These are phyloP conservation scores for Fusarium redolens DNA, from an alignment of 2,329 filamentous ascomycete species.

Conservation along the genomic window DNA sequence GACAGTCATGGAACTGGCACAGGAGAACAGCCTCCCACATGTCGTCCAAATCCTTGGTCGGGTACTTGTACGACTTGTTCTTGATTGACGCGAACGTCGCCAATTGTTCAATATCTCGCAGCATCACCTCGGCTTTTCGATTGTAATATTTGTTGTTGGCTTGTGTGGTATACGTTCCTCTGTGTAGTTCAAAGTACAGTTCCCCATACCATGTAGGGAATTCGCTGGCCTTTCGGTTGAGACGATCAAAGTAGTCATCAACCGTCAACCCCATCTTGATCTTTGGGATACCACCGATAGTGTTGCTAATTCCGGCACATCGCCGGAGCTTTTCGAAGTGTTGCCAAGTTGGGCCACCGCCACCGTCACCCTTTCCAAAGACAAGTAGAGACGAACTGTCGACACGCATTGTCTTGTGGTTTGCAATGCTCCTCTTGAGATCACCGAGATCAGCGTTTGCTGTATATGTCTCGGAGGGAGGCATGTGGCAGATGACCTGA, in stretches of 20 bases:
- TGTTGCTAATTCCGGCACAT: constrained; percentile 91
- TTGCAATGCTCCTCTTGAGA: constrained; percentile 85
- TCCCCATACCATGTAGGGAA: constrained; percentile 98
- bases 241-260: constrained; percentile 90
- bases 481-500: constrained; percentile 98
- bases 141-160: constrained; percentile 98
- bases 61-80: constrained; percentile 82
- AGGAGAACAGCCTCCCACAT: constrained; percentile 96
- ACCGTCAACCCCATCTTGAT: constrained; percentile 90
- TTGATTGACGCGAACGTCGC: constrained; percentile 86
- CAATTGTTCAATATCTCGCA: constrained; percentile 88
- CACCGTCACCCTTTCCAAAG: constrained; percentile 96
- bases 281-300: constrained; percentile 80
- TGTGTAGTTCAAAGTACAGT: constrained; percentile 96
- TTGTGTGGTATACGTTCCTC: constrained; percentile 96
- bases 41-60: constrained; percentile 90
- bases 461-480: constrained; percentile 94
- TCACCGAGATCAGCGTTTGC: constrained; percentile 95
- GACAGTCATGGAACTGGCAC: constrained; percentile 97
- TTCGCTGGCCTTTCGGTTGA: constrained; percentile 82
- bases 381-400: constrained; percentile 91
- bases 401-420: constrained; percentile 96
- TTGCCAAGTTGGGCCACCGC: constrained; percentile 92
- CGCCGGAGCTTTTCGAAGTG: constrained; percentile 95
- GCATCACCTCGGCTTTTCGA: constrained; percentile 82